These are phyloP conservation scores for Pittosporum tobira DNA, from an alignment of 129 eudicot species.

Conservation along the genomic window DNA sequence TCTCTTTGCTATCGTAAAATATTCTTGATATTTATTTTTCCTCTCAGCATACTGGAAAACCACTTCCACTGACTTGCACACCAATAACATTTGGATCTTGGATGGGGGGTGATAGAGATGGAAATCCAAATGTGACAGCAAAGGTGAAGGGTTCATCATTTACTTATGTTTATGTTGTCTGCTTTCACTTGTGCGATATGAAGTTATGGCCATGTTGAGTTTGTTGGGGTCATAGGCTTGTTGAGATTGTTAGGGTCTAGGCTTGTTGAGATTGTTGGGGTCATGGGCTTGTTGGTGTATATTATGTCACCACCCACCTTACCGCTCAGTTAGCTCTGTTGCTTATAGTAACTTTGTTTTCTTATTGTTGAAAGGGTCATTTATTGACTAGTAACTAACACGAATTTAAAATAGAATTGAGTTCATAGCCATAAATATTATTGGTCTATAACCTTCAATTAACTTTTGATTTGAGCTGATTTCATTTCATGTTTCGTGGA, in stretches of 20 bases:
- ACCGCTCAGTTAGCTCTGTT: too few relatives aligned
- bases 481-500: neutral
- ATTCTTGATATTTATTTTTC: neutral
- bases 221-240: too few relatives aligned
- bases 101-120: slow-evolving; percentile 99
- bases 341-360: too few relatives aligned
- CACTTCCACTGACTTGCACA: slow-evolving; percentile 93
- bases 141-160: slow-evolving; percentile 38
- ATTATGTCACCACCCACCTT: too few relatives aligned
- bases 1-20: neutral
- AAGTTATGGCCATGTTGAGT: too few relatives aligned
- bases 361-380: too few relatives aligned
- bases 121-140: slow-evolving; percentile 97
- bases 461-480: neutral
- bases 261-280: too few relatives aligned
- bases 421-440: too few relatives aligned
- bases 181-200: neutral
- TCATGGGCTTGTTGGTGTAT: too few relatives aligned
- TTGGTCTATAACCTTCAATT: neutral
- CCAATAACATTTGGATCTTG: slow-evolving; percentile 95
- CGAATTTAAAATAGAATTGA: too few relatives aligned
- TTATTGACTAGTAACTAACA: too few relatives aligned
- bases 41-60: slow-evolving; percentile 82
- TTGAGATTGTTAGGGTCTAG: too few relatives aligned
- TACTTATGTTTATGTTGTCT: neutral